Evolutionary conservation across 306 rosid species (phyloP).

Genomic region (Styphnolobium japonicum): DNA sequence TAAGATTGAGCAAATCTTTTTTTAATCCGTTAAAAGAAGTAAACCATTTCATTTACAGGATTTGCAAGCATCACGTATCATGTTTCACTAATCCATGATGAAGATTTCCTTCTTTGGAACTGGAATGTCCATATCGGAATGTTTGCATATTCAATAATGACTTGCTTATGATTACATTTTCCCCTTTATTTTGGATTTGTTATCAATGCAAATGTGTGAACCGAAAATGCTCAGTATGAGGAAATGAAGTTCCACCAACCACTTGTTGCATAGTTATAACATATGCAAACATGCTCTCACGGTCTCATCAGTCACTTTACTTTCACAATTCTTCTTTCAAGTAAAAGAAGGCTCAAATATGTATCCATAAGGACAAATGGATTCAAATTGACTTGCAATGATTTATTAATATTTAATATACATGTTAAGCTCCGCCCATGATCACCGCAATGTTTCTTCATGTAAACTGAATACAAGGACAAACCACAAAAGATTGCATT

Average conservation of each 20-base stretch:
- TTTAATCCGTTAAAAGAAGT: background rate
- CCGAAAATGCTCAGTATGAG: background rate
- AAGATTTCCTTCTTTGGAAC: background rate
- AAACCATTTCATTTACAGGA: background rate
- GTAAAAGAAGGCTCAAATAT: background rate
- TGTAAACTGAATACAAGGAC: too few species aligned
- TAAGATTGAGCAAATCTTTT: background rate
- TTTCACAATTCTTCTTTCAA: background rate
- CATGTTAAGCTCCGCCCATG: too few species aligned
- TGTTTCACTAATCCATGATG: background rate
- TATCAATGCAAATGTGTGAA: slow-evolving; percentile 5
- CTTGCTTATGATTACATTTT: background rate
- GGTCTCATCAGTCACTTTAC: background rate
- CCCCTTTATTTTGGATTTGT: background rate
- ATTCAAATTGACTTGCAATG: too few species aligned
- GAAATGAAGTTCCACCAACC: background rate
- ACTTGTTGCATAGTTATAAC: background rate
- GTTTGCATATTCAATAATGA: background rate
- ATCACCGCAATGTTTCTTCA: too few species aligned
- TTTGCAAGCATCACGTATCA: background rate
- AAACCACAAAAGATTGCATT: too few species aligned
- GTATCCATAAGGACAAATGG: too few species aligned
- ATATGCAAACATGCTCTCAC: background rate
- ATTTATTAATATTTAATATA: too few species aligned
- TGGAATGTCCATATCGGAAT: background rate